Base-by-base conservation (phyloP, 192 early-diverging fungal species). In the Entophlyctis luteolus region DNA sequence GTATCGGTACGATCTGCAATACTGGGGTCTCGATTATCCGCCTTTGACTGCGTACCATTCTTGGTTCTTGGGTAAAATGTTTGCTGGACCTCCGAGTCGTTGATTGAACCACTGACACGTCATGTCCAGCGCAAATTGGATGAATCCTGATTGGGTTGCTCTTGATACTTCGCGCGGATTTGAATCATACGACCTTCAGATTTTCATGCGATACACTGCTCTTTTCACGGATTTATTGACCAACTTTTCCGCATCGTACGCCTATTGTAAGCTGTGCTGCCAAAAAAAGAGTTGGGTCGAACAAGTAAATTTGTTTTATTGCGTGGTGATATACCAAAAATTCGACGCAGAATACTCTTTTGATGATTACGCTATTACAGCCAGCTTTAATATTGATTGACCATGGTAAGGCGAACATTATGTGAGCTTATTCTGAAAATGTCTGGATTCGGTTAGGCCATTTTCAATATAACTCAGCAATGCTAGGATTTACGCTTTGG, bases 21-120 rank as follows among this genome's bases (percentile, higher is more conserved):
- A 94, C 83, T 99, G 94, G 81, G 94, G 94, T 1, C 81, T 99
- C 48, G 96, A 99, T 78, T 99, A 99, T 73, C 94, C 96, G 46
- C 94, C 93, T 0, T 75, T 99, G 47, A 95, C 96, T 3, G 96
- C 96, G 14, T 97, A 91, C 74, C 88, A 93, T 65, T 90, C 88
- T 70, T 94, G 87, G 90, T 34, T 93, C 20, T 89, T 93, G 74
- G 94, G 92, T 2, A 70, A 54, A 28, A 79, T 94, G 88, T 65
- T n/a, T 72, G 48, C 32, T 18, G 25, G 4, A 25, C 46, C 33
- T 29, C 2, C 0, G n/a, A 1, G n/a, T 23, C 59, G 35, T 50
- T 42, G 38, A 18, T 46, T 55, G 46, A 23, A 23, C 2, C n/a
- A 32, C 34, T 58, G 20, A 23, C 33, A 38, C 35, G 23, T 55